Percentiles rank a stretch among this genome's conserved stretches.
Conservation (phyloP, 2,329 filamentous ascomycete species). For the Mycosphaerelloides madeirae region DNA sequence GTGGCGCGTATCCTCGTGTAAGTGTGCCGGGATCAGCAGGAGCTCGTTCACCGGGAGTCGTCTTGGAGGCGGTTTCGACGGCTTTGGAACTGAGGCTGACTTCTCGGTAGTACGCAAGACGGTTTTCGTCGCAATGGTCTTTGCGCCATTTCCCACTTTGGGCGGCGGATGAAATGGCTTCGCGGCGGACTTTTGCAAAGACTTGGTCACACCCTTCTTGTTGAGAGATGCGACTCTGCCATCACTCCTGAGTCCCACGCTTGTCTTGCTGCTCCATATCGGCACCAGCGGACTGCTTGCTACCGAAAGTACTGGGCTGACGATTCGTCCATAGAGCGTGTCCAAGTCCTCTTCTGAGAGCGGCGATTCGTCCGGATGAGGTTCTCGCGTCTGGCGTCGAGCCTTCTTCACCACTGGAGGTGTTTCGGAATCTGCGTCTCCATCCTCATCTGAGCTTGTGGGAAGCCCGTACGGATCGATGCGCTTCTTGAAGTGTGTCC, state of each 20-base stretch:
- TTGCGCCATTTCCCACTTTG: too few relatives aligned
- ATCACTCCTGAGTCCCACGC: neutral
- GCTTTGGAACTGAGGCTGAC: neutral
- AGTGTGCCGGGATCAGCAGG: constrained; percentile 10
- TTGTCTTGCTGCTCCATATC: constrained; percentile 3
- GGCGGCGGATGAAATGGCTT: neutral
- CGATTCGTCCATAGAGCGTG: constrained; percentile 13
- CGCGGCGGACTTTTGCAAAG: neutral
- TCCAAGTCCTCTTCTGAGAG: constrained; percentile 27
- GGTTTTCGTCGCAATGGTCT: too few relatives aligned
- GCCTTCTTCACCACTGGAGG: neutral
- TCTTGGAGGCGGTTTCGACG: constrained; percentile 1
- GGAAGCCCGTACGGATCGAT: constrained; percentile 13
- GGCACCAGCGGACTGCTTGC: neutral
- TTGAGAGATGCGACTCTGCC: neutral
- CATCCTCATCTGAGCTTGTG: constrained; percentile 9
- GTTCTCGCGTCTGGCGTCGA: neutral
- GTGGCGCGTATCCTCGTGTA: neutral
- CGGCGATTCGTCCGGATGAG: constrained; percentile 26
- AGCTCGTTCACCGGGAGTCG: constrained; percentile 21
- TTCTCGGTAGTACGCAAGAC: neutral
- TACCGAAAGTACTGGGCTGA: constrained; percentile 10
- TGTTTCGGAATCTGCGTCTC: neutral
- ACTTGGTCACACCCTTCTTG: neutral
- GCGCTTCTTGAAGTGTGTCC: constrained; percentile 11